Base-by-base conservation (phyloP, 495 filamentous ascomycete species). In the Penicillium salamii region DNA sequence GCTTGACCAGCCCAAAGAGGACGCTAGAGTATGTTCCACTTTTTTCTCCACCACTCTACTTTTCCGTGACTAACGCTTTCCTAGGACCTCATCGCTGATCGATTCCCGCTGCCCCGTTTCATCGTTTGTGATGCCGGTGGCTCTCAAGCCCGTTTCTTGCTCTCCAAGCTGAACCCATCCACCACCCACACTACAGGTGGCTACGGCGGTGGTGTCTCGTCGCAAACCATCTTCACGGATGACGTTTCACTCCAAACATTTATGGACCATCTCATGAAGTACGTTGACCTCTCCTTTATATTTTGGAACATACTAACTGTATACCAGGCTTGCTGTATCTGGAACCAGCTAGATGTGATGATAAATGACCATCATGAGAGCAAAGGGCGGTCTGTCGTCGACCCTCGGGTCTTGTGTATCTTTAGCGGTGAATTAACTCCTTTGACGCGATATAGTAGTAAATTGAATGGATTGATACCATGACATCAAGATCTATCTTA, bases 201-300 rank as follows among this genome's bases (percentile, higher is more conserved):
- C 7, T 97, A 95, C 56, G 93, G 95, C 46, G 92, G 91, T 52
- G 80, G 87, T 15, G 89, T 95, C 61, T 92, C 87, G 17, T 91
- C 93, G 26, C 95, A 97, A 72, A 99, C 95, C 12, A 97, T 99
- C 57, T 99, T 99, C 71, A 99, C 95, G 2, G 95, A 99, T 60
- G 95, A 99, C 70, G 95, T 99, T 43, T 96, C 90, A 18, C 74
- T 99, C 63, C 93, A 97, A 70, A 97, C 92, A 6, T 99, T 99
- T 64, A 99, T 97, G 93, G 95, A 99, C 55, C 89, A 95, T 75
- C 72, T 99, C 65, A 99, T 99, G 95, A 99, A 99, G 90, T 92
- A 70, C 75, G 87, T 76, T n/a, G 24, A n/a, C 36, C 11, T 12
- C 32, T 26, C 7, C n/a, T 38, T 18, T 19, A 8, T n/a, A 5